These are phyloP conservation scores for Magnolia officinalis DNA, from an alignment of 164 flowering plant species.

Conservation along the genomic window DNA sequence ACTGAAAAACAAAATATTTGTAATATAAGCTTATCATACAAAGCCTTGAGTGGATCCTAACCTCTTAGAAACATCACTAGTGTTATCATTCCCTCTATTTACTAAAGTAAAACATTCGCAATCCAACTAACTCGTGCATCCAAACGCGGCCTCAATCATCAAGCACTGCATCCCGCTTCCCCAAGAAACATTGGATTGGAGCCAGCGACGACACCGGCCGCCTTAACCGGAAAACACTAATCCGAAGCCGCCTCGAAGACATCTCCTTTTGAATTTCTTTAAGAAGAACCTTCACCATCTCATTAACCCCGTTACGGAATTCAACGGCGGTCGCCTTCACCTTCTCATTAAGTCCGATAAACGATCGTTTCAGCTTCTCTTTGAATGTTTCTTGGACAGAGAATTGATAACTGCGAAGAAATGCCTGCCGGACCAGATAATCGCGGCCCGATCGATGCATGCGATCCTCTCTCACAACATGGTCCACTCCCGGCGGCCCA, in stretches of 20 bases:
- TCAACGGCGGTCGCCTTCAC: constrained; percentile 6
- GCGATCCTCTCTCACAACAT: not conserved
- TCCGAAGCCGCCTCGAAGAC: not conserved
- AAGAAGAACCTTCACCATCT: not conserved
- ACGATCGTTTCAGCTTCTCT: constrained; percentile 16
- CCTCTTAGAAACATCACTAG: no score
- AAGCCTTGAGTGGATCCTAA: no score
- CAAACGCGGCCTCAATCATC: not conserved
- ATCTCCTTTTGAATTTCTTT: constrained; percentile 12
- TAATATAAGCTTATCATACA: no score
- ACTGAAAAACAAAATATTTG: no score
- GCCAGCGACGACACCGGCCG: not conserved
- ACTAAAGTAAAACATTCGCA: no score
- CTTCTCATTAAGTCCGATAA: constrained; percentile 18
- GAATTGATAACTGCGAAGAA: constrained; percentile 36
- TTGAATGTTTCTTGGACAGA: constrained; percentile 14
- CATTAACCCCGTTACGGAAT: constrained; percentile 7
- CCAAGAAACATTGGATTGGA: constrained; percentile 1
- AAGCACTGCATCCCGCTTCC: not conserved
- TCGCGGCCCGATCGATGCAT: constrained; percentile 2
- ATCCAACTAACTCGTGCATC: no score
- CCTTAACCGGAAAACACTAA: constrained; percentile 2
- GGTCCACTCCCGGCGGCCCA: not conserved
- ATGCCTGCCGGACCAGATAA: constrained; percentile 28
- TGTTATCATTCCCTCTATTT: no score